Base-by-base conservation (phyloP, 306 rosid genomes). In the Elaeagnus macrophylla region DNA sequence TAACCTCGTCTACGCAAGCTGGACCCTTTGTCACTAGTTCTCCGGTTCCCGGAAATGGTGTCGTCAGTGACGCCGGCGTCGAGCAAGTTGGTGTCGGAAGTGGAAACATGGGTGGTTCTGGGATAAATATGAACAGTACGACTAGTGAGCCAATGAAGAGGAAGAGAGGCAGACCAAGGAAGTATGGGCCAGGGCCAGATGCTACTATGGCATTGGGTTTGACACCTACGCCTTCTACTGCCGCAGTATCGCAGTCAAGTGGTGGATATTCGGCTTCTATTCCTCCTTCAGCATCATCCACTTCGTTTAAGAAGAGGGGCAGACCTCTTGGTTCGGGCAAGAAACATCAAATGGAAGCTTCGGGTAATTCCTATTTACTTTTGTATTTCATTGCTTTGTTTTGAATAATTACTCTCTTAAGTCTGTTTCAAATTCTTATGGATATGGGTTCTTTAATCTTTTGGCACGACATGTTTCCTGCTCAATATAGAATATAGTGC, bases 151-250 rank as follows among this genome's bases (percentile, higher is more conserved):
- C 67, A 1, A 8, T 67, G 57, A 87, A 87, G 72, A 75, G 63
- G 75, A 87, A 81, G 71, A 81, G 94, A 48, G 95, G 95, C 16
- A 79, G 95, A 53, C 94, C 95, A 3, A 79, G 93, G 72, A 87
- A 87, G 55, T 83, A 81, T 44, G 93, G 79, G 32, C 32, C 32
- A 2, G 32, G 32, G 9, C 61, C 71, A 67, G 41, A 40, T 70
- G 36, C 25, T 73, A 47, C 76, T 53, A 75, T 44, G 12, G 35
- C 19, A 59, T 17, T 36, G 58, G 65, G 0, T 7, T 25, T 18
- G 40, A 25, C 10, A 18, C 45, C 46, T n/a, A 16, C 16, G 55
- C 44, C 32, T 13, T 55, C 39, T 13, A 10, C 17, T 10, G 17
- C 46, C 9, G 9, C 49, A 12, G 48, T 43, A 46, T 38, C 49